A percentile compares a stretch with the other conserved stretches of the same genome.
Evolutionary conservation across 176 grass and related monocot genomes (phyloP).

Genomic region (Oryza punctata): DNA sequence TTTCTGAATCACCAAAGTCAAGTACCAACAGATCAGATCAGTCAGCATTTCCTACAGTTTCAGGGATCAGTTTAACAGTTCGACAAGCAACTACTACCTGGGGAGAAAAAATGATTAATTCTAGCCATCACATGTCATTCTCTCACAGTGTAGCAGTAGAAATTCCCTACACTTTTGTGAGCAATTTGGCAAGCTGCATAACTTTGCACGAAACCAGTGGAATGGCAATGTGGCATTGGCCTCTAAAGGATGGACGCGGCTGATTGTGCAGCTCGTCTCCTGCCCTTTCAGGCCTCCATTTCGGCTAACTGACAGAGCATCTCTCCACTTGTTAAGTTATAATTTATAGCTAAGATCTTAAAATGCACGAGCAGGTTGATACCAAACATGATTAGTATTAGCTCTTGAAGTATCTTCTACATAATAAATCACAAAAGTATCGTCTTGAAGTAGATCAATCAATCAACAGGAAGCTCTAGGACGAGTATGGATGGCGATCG

Average conservation of each 20-base stretch:
- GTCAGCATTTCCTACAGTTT: background rate
- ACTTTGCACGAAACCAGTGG: background rate
- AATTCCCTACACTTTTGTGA: background rate
- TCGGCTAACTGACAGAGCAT: background rate
- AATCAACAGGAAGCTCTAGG: background rate
- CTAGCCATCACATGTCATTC: background rate
- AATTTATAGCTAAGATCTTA: background rate
- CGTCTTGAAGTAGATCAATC: background rate
- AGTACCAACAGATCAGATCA: background rate
- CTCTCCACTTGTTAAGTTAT: background rate
- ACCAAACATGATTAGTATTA: background rate
- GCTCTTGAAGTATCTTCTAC: background rate
- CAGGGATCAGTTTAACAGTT: background rate
- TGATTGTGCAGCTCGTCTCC: background rate
- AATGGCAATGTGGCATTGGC: background rate
- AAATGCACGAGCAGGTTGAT: background rate
- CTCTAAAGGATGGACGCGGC: conserved; percentile 30
- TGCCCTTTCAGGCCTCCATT: conserved; percentile 35
- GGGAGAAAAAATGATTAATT: background rate
- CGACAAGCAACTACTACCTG: background rate
- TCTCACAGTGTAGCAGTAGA: background rate
- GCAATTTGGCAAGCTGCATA: background rate
- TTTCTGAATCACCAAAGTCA: background rate
- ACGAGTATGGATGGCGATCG: background rate
- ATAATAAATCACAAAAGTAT: background rate